These are phyloP conservation scores for Fraxinus albicans DNA, from an alignment of 305 asterid species.

Conservation along the genomic window DNA sequence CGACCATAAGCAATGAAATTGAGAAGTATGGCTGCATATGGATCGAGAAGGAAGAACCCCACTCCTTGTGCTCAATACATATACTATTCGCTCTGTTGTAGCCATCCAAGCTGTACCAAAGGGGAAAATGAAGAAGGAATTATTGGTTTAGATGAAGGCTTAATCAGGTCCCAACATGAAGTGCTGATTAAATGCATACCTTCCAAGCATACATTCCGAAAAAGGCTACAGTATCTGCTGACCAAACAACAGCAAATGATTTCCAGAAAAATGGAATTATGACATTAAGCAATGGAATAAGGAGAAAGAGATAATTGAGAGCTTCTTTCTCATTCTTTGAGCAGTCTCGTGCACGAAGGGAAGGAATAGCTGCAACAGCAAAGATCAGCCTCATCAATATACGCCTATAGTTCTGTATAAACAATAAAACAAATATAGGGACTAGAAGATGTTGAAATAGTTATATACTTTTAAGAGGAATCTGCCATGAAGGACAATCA, in stretches of 20 bases:
- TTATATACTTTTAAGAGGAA: background rate
- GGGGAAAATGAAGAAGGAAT: slow-evolving; percentile 4
- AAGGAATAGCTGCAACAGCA: slow-evolving; percentile 77
- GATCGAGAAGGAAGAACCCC: slow-evolving; percentile 19
- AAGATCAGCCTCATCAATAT: slow-evolving; percentile 11
- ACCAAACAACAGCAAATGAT: slow-evolving; percentile 94
- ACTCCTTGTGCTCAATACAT: slow-evolving; percentile 13
- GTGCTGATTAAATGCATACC: slow-evolving; percentile 37
- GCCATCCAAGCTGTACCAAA: slow-evolving; percentile 59
- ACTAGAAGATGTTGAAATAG: background rate
- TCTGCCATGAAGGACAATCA: background rate
- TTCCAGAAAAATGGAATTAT: slow-evolving; percentile 80
- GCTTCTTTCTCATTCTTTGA: slow-evolving; percentile 98
- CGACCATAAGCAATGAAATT: slow-evolving; percentile 13
- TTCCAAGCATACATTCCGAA: slow-evolving; percentile 96
- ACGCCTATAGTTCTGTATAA: background rate
- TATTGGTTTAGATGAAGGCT: background rate
- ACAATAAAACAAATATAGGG: slow-evolving; percentile 36
- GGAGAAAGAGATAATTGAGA: slow-evolving; percentile 81
- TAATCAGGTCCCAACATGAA: background rate
- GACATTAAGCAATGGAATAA: slow-evolving; percentile 76
- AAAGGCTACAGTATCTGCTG: slow-evolving; percentile 79
- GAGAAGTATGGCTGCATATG: slow-evolving; percentile 8
- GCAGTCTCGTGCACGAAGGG: slow-evolving; percentile 96
- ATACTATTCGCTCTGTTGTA: slow-evolving; percentile 46